Percentiles rank a stretch among this genome's conserved stretches.
phyloP scores from a whole-genome alignment of 352 stramenopile species.

The Globisporangium cylindrosporum region DNA sequence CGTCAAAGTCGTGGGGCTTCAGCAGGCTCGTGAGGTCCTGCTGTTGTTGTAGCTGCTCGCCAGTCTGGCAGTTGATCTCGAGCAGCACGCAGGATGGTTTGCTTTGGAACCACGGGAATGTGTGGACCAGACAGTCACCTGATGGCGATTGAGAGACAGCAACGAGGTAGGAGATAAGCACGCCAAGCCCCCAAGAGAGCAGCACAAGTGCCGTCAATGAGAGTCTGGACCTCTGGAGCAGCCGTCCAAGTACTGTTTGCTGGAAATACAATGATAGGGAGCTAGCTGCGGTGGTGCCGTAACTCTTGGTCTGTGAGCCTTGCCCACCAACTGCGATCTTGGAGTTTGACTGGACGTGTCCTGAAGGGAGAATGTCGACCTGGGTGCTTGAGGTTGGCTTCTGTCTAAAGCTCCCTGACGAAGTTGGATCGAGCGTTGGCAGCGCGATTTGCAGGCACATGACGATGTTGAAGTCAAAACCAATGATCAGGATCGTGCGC shows the following conservation, averaged over 20 bases:
- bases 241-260: neutral
- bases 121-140: constrained; percentile 1
- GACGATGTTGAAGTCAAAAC: constrained; percentile 1
- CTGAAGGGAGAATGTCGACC: neutral
- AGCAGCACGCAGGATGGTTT: constrained; percentile 5
- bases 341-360: neutral
- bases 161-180: constrained; percentile 8
- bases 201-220: neutral
- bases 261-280: neutral
- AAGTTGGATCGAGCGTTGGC: neutral
- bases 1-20: neutral
- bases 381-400: neutral
- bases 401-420: neutral
- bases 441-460: neutral
- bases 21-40: constrained; percentile 8
- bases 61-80: constrained; percentile 1
- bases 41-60: neutral
- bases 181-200: constrained; percentile 1
- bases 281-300: neutral
- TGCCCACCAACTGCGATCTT: neutral
- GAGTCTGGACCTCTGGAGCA: neutral
- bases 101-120: constrained; percentile 3
- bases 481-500: neutral
- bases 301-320: neutral
- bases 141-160: neutral